Evolutionary conservation across 352 stramenopile genomes (phyloP).

Genomic region (Aphanomyces euteiches): DNA sequence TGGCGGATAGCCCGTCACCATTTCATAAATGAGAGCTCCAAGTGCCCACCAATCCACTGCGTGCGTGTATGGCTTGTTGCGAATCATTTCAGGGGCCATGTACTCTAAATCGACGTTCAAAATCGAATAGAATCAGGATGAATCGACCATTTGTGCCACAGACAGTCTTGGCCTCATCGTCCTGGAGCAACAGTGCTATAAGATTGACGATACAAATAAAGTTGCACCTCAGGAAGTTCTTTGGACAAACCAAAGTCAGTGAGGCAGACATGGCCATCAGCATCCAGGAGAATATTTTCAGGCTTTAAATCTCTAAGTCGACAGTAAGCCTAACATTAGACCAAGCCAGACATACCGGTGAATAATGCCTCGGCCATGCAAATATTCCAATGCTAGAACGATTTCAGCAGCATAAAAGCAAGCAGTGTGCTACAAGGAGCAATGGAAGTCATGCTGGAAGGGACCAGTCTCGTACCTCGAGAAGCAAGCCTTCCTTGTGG

Average conservation of each 20-base stretch:
- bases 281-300: constrained; percentile 77
- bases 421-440: constrained; percentile 41
- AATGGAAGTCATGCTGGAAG: too few relatives aligned
- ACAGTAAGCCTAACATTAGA: constrained; percentile 11
- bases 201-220: too few relatives aligned
- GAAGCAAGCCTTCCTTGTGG: constrained; percentile 55
- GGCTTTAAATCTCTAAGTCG: constrained; percentile 71
- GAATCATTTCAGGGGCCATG: constrained; percentile 85
- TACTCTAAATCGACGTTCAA: constrained; percentile 48
- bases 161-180: constrained; percentile 75
- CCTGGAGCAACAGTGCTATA: constrained; percentile 38
- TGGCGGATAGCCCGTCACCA: constrained; percentile 79
- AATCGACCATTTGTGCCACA: constrained; percentile 69
- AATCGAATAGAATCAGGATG: neutral
- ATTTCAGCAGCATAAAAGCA: constrained; percentile 84
- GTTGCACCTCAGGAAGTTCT: constrained; percentile 59
- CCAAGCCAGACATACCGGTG: constrained; percentile 43
- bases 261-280: constrained; percentile 76
- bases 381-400: constrained; percentile 71
- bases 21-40: constrained; percentile 80
- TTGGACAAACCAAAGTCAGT: constrained; percentile 85
- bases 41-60: constrained; percentile 86
- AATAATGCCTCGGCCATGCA: constrained; percentile 75
- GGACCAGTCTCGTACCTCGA: constrained; percentile 37
- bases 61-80: constrained; percentile 75